phyloP scores from a whole-genome alignment of 371 early-diverging fungal genomes.

The Syncephalis plumigaleata region DNA sequence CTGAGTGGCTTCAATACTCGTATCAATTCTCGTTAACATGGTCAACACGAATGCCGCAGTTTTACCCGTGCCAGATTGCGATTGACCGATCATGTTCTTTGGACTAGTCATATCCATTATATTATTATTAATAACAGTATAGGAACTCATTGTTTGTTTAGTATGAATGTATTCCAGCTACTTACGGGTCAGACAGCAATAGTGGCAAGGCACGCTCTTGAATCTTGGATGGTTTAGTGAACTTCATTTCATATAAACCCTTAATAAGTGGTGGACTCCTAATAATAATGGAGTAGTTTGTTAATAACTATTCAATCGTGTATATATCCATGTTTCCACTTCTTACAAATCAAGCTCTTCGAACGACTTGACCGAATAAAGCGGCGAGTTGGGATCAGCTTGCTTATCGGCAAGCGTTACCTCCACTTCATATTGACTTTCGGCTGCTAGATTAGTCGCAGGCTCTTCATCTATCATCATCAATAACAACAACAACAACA shows the following conservation, averaged over 20 bases:
- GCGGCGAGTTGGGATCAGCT: slow-evolving; percentile 56
- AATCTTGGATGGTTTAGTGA: slow-evolving; percentile 85
- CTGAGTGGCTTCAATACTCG: slow-evolving; percentile 22
- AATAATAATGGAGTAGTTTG: not conserved
- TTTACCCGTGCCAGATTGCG: slow-evolving; percentile 88
- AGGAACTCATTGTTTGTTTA: slow-evolving; percentile 18
- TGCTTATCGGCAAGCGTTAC: slow-evolving; percentile 66
- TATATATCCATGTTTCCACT: not conserved
- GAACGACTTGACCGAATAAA: slow-evolving; percentile 60
- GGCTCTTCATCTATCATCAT: no score
- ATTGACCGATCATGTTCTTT: slow-evolving; percentile 74
- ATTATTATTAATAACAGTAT: slow-evolving; percentile 4
- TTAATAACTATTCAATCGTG: not conserved
- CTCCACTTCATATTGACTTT: slow-evolving; percentile 33
- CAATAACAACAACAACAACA: no score
- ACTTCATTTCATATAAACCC: slow-evolving; percentile 87
- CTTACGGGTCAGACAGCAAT: slow-evolving; percentile 53
- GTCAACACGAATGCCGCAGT: slow-evolving; percentile 93
- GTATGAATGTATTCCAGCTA: slow-evolving; percentile 26
- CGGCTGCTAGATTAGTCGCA: no score
- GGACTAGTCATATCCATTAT: slow-evolving; percentile 12
- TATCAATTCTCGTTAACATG: slow-evolving; percentile 64
- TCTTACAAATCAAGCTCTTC: slow-evolving; percentile 54
- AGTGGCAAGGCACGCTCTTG: slow-evolving; percentile 91
- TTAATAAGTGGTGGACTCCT: slow-evolving; percentile 60